Conservation (phyloP, 208 protist genomes). For the Kentomonas sorsogonicus region DNA sequence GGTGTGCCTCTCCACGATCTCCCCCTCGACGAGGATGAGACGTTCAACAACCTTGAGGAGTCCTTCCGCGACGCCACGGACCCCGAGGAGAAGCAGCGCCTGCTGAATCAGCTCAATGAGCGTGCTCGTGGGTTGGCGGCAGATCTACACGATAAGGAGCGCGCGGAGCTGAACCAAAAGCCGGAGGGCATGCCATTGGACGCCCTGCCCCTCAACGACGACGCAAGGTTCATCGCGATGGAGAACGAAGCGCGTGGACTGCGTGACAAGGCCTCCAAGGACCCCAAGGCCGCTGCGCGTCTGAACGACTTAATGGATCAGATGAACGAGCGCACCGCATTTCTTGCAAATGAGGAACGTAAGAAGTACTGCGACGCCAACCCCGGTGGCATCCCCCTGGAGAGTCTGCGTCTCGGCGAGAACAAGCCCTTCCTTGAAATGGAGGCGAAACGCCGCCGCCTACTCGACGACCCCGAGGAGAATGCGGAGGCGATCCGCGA, state of each 20-base stretch:
- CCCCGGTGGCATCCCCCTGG: slow-evolving; percentile 30
- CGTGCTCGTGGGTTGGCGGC: slow-evolving; percentile 41
- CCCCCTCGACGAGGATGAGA: slow-evolving; percentile 37
- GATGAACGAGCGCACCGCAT: slow-evolving; percentile 31
- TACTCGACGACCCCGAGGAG: slow-evolving; percentile 14
- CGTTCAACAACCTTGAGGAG: slow-evolving; percentile 42
- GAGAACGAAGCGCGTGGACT: slow-evolving; percentile 42
- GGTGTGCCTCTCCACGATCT: slow-evolving; percentile 47
- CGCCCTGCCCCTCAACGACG: slow-evolving; percentile 43
- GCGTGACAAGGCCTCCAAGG: slow-evolving; percentile 12
- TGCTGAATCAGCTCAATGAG: slow-evolving; percentile 36
- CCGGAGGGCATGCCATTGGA: slow-evolving; percentile 50
- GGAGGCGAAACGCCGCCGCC: slow-evolving; percentile 23
- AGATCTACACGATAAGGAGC: slow-evolving; percentile 29
- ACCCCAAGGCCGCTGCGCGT: slow-evolving; percentile 11
- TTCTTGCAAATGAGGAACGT: slow-evolving; percentile 32
- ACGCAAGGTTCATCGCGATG: slow-evolving; percentile 28
- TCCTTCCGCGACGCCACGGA: slow-evolving; percentile 34
- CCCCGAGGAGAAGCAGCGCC: slow-evolving; percentile 7
- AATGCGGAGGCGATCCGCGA: slow-evolving; percentile 19
- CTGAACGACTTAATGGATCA: slow-evolving; percentile 29
- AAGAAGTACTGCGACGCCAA: slow-evolving; percentile 24
- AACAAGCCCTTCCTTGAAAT: slow-evolving; percentile 23
- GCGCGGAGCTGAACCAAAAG: slow-evolving; percentile 20
- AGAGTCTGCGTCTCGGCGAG: slow-evolving; percentile 25